Evolutionary conservation across 1,139 yeast species (phyloP), one percentile per base, ranked within the genome.

Genomic region (Hansenula anomala): DNA sequence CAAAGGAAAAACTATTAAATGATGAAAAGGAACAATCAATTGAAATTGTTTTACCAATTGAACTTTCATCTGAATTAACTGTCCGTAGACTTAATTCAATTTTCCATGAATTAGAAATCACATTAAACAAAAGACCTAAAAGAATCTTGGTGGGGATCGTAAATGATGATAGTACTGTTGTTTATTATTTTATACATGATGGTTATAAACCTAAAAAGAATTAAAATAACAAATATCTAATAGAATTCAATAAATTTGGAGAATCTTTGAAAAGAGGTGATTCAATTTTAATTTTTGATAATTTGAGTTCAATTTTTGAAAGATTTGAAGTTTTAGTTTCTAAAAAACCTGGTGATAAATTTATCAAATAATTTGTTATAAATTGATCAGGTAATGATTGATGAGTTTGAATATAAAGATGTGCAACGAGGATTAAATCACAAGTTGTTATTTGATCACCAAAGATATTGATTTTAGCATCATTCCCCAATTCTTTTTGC

Each of bases 141-240:
- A 59, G 78, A 41, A 47, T 82, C 2, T 63, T 80, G 0, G 47
- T 78, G 30, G 89, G 75, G 0, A 63, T 82, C 11, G 69, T 75
- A 5, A 78, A 73, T 49, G 73, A 72, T 43, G 92, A 83, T 53
- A 80, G 86, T 1, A 78, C 89, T 0, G 67, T 80, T 13, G 81
- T 81, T 19, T 82, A 78, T 49, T 82, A 83, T 55, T 74, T 74
- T 53, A 66, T 79, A 13, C 76, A 80, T 55, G 78, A 77, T 49
- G 89, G 89, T 13, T 75, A 69, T 25, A 76, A 75, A 54, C 89
- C 89, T 2, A 67, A 71, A 42, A 73, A 71, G 49, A 70, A 70
- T 43, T 72, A 36, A 17, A 36, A 24, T 12, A 30, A 25, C 4
- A 28, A 11, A 23, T 36, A 19, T 25, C 34, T 50, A 4, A 52